Percentiles rank a stretch among this genome's conserved stretches.
phyloP scores from a whole-genome alignment of 192 early-diverging fungal species.

The Coemansia sp. region DNA sequence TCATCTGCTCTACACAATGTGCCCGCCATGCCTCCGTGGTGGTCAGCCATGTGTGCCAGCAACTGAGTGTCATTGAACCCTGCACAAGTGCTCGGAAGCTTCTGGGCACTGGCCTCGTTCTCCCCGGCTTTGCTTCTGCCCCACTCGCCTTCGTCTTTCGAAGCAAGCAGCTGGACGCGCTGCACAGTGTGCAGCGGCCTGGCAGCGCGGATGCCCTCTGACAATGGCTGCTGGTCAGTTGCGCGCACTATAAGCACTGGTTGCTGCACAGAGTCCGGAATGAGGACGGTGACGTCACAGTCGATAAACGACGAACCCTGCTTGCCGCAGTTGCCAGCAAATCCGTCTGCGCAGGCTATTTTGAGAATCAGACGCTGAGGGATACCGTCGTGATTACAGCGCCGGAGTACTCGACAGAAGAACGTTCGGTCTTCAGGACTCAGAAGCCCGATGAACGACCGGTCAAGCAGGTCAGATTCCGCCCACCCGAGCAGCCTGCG shows the following conservation, averaged over 20 bases:
- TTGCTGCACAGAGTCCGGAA: slow-evolving; percentile 43
- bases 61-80: not conserved
- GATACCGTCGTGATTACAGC: slow-evolving; percentile 39
- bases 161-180: not conserved
- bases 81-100: not conserved
- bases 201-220: not conserved
- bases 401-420: slow-evolving; percentile 37
- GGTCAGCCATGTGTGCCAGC: slow-evolving; percentile 2
- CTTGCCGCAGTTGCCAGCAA: not conserved
- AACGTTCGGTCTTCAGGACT: slow-evolving; percentile 36
- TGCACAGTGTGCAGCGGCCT: not conserved
- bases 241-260: slow-evolving; percentile 47
- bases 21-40: not conserved
- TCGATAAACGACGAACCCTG: slow-evolving; percentile 15
- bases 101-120: too few relatives aligned
- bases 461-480: slow-evolving; percentile 36
- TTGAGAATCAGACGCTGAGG: slow-evolving; percentile 42
- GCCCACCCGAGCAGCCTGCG: slow-evolving; percentile 40
- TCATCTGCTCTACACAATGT: slow-evolving; percentile 2
- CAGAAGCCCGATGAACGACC: slow-evolving; percentile 41
- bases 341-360: slow-evolving; percentile 3
- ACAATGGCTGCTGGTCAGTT: slow-evolving; percentile 20
- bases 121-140: too few relatives aligned
- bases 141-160: too few relatives aligned
- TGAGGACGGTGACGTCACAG: slow-evolving; percentile 51